Evolutionary conservation across 257 asterid genomes (phyloP).

Genomic region (Knoxia roxburghii): DNA sequence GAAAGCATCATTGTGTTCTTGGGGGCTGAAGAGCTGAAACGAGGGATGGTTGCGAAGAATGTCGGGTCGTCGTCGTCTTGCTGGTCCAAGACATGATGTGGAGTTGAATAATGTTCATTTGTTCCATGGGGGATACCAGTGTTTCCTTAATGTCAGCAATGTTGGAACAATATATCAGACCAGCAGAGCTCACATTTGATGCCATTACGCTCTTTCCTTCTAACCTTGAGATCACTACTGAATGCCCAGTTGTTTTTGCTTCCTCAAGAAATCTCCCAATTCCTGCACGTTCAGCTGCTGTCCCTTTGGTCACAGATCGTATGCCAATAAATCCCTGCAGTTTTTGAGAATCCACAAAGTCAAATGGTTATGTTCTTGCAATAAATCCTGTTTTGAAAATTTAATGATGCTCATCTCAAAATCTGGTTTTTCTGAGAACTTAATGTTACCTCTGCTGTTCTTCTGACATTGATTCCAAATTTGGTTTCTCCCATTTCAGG

Average conservation of each 20-base stretch:
- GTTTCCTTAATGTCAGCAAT: conserved; percentile 36
- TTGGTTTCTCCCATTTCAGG: conserved; percentile 40
- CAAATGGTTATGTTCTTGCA: too few species aligned
- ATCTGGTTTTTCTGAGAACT: too few species aligned
- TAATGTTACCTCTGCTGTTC: conserved; percentile 57
- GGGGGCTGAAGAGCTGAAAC: conserved; percentile 44
- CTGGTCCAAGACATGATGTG: conserved; percentile 51
- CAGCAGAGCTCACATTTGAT: conserved; percentile 37
- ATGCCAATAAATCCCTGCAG: conserved; percentile 40
- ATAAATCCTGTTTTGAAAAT: too few species aligned
- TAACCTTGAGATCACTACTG: conserved; percentile 45
- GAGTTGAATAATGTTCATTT: conserved; percentile 28
- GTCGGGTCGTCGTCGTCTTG: conserved; percentile 16
- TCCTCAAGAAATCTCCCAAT: conserved; percentile 35
- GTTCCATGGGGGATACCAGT: conserved; percentile 32
- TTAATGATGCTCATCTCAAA: too few species aligned
- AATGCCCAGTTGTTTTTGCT: conserved; percentile 28
- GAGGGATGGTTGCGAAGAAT: conserved; percentile 13
- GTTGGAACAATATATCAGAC: conserved; percentile 46
- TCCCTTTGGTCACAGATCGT: conserved; percentile 30
- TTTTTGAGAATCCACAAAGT: not conserved
- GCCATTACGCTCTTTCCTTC: conserved; percentile 55
- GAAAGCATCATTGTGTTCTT: not conserved
- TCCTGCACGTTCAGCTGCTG: conserved; percentile 51
- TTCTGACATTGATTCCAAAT: conserved; percentile 40